Evolutionary conservation across 1,284 basidiomycete species (phyloP), one percentile per base, ranked within the genome.

Genomic region (Ganoderma boninense): DNA sequence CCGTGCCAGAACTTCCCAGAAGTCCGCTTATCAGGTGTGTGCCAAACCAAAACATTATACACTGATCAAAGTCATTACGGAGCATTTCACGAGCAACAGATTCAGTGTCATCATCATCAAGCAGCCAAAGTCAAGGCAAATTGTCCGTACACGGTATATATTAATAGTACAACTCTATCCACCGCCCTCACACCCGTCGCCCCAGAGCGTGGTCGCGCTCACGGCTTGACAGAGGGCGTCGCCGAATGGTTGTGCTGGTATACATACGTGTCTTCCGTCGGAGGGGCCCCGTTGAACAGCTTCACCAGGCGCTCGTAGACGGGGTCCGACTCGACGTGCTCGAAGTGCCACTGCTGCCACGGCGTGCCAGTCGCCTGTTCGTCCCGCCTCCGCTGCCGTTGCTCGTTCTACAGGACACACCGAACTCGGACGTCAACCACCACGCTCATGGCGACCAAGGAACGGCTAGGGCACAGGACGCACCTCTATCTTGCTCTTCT

Each of bases 401-500:
- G 96, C 62, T 97, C 95, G 76, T 98, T 98, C 94, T 96, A 75
- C 18, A 35, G 4, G 11, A 23, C 62, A 43, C 16, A 54, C n/a
- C n/a, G n/a, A n/a, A n/a, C n/a, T n/a, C 16, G 26, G 44, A 6
- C 23, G 43, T 67, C 11, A 64, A 10, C 20, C 38, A 20, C 11
- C 13, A 14, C 13, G 3, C 49, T 10, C 7, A 49, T 5, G n/a
- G 2, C 4, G 46, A 49, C 2, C 10, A n/a, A 23, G n/a, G 16
- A 23, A 52, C 14, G 23, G 13, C 20, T 4, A 20, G 13, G 49
- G 23, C 7, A 23, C 23, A 52, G 23, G 16, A 79, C 85, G 65
- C 76, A 94, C 95, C 92, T 99, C 97, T 71, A 99, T 97, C 81
- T 90, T 88, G 54, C 87, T 89, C 91, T 99, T 99, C 81, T 97